Conservation (phyloP, 805 yeast genomes). For the Blastobotrys terrestris region DNA sequence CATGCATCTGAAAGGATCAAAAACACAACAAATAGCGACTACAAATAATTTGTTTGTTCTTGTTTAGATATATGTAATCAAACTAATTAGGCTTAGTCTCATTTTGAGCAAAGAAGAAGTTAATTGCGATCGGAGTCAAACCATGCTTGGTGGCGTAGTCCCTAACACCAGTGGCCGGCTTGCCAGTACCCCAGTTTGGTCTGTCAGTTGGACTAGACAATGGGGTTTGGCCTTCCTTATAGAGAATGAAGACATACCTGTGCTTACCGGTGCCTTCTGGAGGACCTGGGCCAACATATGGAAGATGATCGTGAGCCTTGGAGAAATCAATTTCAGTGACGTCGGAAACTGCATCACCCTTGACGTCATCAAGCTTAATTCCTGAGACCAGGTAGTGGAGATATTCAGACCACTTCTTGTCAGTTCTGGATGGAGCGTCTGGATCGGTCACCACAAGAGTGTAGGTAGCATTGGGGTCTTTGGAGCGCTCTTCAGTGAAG, state of each 20-base stretch:
- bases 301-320: slow-evolving; percentile 21
- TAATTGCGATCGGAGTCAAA: slow-evolving; percentile 60
- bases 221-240: slow-evolving; percentile 48
- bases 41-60: too few species aligned
- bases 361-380: slow-evolving; percentile 26
- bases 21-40: too few species aligned
- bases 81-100: slow-evolving; percentile 1
- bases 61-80: neutral
- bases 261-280: slow-evolving; percentile 82
- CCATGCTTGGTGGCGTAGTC: slow-evolving; percentile 64
- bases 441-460: slow-evolving; percentile 85
- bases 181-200: slow-evolving; percentile 82
- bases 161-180: slow-evolving; percentile 69
- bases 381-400: slow-evolving; percentile 61
- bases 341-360: slow-evolving; percentile 21
- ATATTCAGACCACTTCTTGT: slow-evolving; percentile 83
- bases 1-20: too few species aligned
- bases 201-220: slow-evolving; percentile 34
- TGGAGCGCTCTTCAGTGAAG: slow-evolving; percentile 41
- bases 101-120: slow-evolving; percentile 76
- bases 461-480: slow-evolving; percentile 47
- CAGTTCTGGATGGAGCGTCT: slow-evolving; percentile 82
- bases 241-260: slow-evolving; percentile 74
- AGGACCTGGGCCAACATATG: slow-evolving; percentile 84
- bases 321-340: slow-evolving; percentile 17